Base-by-base conservation (phyloP, 129 eudicot species). In the Kitagawia praeruptora region DNA sequence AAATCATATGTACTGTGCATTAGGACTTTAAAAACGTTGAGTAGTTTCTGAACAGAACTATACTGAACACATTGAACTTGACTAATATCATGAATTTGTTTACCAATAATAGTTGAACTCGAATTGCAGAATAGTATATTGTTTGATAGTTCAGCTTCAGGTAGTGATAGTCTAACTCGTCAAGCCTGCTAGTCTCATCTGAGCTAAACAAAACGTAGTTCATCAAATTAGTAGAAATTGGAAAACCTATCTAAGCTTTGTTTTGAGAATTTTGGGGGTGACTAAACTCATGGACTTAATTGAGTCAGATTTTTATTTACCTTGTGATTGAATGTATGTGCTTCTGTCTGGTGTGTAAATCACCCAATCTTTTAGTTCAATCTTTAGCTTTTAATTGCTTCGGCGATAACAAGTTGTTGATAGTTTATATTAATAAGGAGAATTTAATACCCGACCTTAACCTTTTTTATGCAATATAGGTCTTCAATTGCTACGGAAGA, bases 401-500 rank as follows among this genome's bases (percentile, higher is more conserved):
- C 10, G 19, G 23, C 46, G 16, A 18, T 21, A 11, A 21, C 16
- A 39, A 71, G 46, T 71, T 40, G 69, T n/a, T 61, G 69, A 58
- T 23, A 58, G 31, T 58, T 31, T 58, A 8, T 58, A 2, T 58
- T n/a, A 14, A n/a, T n/a, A 2, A 58, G n/a, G 13, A 58, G 4
- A 58, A 31, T 58, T 31, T 2, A 23, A 58, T 23, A 58, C 67
- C 69, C 25, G 34, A 21, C 14, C 66, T 58, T n/a, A 3, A 9
- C 69, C 16, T 19, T 23, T 71, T 40, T 39, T 23, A 40, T 71
- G 46, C 25, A 23, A 39, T 40, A 8, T 21, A 71, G 75, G 75
- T 71, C 75, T 71, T 71, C 75, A 71, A 71, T 23, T 71, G 75
- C 45, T 71, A 71, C 10, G 75, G 75, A 71, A 71, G 75, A 71